Evolutionary conservation across 2,329 filamentous ascomycete genomes (phyloP), one percentile per base, ranked within the genome.

Genomic region (Colletotrichum sojae): DNA sequence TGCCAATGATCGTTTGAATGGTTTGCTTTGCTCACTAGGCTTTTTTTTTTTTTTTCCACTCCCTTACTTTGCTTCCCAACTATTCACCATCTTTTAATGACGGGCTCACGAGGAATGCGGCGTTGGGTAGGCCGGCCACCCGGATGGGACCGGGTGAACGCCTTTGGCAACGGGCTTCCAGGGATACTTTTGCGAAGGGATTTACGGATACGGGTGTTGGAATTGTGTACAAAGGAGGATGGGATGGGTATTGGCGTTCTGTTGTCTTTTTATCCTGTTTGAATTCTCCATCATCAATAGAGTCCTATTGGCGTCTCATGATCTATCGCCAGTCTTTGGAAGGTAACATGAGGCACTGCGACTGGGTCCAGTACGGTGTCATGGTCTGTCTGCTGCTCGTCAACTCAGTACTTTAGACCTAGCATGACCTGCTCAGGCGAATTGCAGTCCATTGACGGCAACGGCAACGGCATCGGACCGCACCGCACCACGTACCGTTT

Each of bases 1-100:
- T 77, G 75, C 72, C 77, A 68, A 74, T 63, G 68, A 71, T 57
- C 59, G 63, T 61, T 70, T 43, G 20, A 5, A 16, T 45, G 56
- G 12, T 25, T 63, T 57, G 36, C 46, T 54, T 55, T 67, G 61
- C 12, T 58, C 25, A 25, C 25, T 48, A 48, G 27, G 52, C 36
- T 53, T 39, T 60, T 40, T 31, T 31, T 8, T 31, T 31, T 31
- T n/a, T n/a, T 22, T 22, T 4, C 22, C 22, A 22, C 27, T 31
- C 49, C 54, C 39, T 48, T 40, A 22, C 51, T 70, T 70, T 45
- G 36, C 36, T 70, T 68, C 63, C 67, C 46, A 70, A 70, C 52
- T 68, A 68, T 68, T 63, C 27, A 67, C 67, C 63, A 55, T 70
- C 67, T 54, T 54, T 67, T 70, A 70, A 70, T 70, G 18, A 70